Evolutionary conservation across 1,139 yeast genomes (phyloP), one percentile per base, ranked within the genome.

Genomic region (Lodderomyces orthopsilosis): DNA sequence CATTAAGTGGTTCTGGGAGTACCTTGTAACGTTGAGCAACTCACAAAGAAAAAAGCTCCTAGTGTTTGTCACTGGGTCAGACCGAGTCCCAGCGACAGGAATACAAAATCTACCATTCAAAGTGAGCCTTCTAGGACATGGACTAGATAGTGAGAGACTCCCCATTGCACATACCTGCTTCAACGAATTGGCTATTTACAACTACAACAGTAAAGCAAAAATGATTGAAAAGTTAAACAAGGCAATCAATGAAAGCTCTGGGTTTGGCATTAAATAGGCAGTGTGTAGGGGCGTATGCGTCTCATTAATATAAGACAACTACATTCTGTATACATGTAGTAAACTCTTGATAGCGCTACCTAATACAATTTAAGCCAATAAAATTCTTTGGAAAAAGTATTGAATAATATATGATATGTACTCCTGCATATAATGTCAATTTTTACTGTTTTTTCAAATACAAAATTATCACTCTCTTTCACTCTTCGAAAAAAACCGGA

Each of bases 111-210:
- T 91, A 65, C 74, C 74, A 35, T 84, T 91, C 55, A 83, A 83
- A 49, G 78, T 87, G 38, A 74, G 81, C 32, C 66, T 75, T 43
- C 53, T 81, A 17, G 51, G 53, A 17, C 52, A 51, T 23, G 83
- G 84, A 3, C 70, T 65, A 2, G 79, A 77, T 47, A 60, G 69
- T 42, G 66, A 75, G 4, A 67, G 84, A 41, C 65, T 90, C 23
- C 98, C 98, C 0, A 66, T 84, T 9, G 91, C 97, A 0, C 98
- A 91, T 56, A 93, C 98, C 0, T 93, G 98, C 55, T 93, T 91
- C 65, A 91, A 90, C 58, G 96, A 91, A 65, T 62, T 93, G 35
- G 87, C 93, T 43, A 52, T 93, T 6, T 85, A 82, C 62, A 81
- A 80, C 41, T 93, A 91, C 59, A 54, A 62, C 6, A 58, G 76